These are phyloP conservation scores for Camellia lanceoleosa DNA, from an alignment of 148 eudicot genomes.

Conservation along the genomic window DNA sequence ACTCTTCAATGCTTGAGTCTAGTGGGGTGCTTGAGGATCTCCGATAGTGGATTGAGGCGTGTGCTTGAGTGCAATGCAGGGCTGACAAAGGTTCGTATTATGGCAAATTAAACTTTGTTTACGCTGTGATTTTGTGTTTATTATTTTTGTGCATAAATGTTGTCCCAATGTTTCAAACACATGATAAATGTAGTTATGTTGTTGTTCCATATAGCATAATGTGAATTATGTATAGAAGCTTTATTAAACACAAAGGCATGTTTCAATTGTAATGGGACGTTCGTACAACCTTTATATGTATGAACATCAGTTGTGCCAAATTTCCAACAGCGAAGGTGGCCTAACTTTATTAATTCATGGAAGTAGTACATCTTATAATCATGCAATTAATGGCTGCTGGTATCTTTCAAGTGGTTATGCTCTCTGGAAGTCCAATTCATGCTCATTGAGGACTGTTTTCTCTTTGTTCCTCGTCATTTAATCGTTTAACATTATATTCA, in stretches of 20 bases:
- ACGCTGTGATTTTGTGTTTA: too few relatives aligned
- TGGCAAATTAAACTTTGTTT: neutral
- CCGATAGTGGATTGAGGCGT: conserved; percentile 30
- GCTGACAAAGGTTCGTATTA: conserved; percentile 36
- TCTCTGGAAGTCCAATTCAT: neutral
- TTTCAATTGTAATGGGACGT: neutral
- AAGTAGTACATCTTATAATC: neutral
- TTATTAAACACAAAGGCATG: neutral
- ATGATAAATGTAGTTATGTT: neutral
- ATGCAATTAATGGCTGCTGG: neutral
- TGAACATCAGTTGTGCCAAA: neutral
- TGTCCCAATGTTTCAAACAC: neutral
- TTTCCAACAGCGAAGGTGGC: neutral
- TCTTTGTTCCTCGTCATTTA: neutral
- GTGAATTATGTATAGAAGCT: neutral
- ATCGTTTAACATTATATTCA: neutral
- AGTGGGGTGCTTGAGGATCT: conserved; percentile 34
- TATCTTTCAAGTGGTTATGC: neutral
- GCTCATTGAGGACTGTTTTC: neutral
- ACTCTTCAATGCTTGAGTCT: conserved; percentile 39
- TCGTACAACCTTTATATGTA: neutral
- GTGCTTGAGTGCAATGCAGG: conserved; percentile 38
- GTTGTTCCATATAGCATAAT: neutral
- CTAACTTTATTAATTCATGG: neutral
- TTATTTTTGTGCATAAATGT: conserved; percentile 6